These are phyloP conservation scores for Trichosporon inkin DNA, from an alignment of 1,284 basidiomycete genomes.

Conservation along the genomic window DNA sequence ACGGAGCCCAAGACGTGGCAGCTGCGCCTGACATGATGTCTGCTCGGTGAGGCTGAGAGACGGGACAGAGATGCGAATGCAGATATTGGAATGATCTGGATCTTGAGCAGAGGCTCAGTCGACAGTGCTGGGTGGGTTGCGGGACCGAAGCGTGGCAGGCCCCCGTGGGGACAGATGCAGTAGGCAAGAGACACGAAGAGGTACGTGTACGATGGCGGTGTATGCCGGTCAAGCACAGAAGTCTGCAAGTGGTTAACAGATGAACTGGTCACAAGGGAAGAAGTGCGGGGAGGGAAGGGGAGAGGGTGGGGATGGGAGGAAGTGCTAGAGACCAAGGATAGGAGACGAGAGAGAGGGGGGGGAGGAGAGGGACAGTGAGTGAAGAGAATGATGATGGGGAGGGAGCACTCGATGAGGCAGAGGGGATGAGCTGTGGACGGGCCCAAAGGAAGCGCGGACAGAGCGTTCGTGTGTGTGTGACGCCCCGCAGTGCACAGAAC, in stretches of 20 bases:
- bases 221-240: constrained; percentile 2
- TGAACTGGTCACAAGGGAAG: background rate
- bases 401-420: background rate
- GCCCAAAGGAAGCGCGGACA: background rate
- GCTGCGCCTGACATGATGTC: constrained; percentile 10
- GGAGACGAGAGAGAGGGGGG: background rate
- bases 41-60: background rate
- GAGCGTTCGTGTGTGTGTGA: background rate
- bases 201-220: background rate
- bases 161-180: background rate
- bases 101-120: background rate
- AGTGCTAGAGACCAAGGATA: background rate
- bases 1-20: constrained; percentile 10
- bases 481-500: background rate
- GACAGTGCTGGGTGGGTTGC: background rate
- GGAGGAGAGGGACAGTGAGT: no score
- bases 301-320: background rate
- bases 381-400: background rate
- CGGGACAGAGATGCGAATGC: background rate
- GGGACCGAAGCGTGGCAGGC: background rate
- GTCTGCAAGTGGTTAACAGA: constrained; percentile 6
- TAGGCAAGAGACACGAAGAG: background rate
- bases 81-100: background rate
- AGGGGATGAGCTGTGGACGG: background rate
- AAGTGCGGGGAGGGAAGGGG: background rate